Percentiles rank a stretch among this genome's conserved stretches.
phyloP scores from a whole-genome alignment of 2,329 filamentous ascomycete genomes.

The Annulohypoxylon truncatum region DNA sequence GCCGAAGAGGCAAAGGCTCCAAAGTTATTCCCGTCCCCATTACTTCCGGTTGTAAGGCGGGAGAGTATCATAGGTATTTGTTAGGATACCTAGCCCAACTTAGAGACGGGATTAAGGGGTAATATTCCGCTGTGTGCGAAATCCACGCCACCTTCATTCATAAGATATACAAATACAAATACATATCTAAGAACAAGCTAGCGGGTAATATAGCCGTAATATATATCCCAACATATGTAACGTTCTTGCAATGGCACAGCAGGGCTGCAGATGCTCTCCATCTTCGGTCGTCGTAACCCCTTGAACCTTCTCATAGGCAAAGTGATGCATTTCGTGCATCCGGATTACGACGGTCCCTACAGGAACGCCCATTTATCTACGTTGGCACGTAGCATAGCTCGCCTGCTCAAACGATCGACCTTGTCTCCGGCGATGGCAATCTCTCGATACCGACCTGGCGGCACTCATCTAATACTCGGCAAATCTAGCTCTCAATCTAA shows the following conservation, averaged over 20 bases:
- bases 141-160: slow-evolving; percentile 11
- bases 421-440: slow-evolving; percentile 21
- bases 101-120: slow-evolving; percentile 9
- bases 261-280: slow-evolving; percentile 32
- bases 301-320: slow-evolving; percentile 3
- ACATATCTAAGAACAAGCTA: slow-evolving; percentile 3
- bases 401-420: not conserved
- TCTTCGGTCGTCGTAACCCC: slow-evolving; percentile 11
- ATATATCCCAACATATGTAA: slow-evolving; percentile 41
- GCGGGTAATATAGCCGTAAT: slow-evolving; percentile 42
- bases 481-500: slow-evolving; percentile 23
- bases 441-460: slow-evolving; percentile 39
- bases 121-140: not conserved
- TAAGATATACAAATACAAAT: slow-evolving; percentile 13
- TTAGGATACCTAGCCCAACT: slow-evolving; percentile 9
- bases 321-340: slow-evolving; percentile 20
- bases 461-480: slow-evolving; percentile 37
- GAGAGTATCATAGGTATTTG: not conserved
- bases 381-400: slow-evolving; percentile 25
- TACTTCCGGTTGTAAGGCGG: slow-evolving; percentile 12
- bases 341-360: slow-evolving; percentile 37
- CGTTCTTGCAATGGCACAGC: slow-evolving; percentile 34
- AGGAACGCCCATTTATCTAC: slow-evolving; percentile 17
- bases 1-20: slow-evolving; percentile 19
- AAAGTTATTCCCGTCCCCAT: slow-evolving; percentile 2